Conservation (phyloP, 306 rosid species). For the Lablab purpureus region DNA sequence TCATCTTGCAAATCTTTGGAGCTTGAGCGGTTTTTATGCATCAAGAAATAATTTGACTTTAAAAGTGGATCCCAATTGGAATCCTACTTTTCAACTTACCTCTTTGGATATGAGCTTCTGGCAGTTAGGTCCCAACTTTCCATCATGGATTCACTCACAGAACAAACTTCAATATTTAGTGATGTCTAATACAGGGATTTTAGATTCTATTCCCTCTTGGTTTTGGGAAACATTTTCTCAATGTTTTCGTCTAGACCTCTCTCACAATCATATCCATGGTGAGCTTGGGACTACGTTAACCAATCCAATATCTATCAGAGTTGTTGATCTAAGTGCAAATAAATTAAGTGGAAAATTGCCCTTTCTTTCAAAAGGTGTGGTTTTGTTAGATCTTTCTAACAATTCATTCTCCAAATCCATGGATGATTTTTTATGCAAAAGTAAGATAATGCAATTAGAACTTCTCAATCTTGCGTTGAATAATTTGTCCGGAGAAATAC, state of each 20-base stretch:
- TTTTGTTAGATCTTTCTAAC: background rate
- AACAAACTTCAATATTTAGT: background rate
- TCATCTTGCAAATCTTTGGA: constrained; percentile 16
- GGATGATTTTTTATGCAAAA: background rate
- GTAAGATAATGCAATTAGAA: background rate
- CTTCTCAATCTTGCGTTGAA: constrained; percentile 37
- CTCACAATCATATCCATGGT: constrained; percentile 40
- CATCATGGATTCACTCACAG: constrained; percentile 39
- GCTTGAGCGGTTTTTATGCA: background rate
- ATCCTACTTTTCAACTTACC: background rate
- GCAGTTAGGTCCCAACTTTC: constrained; percentile 38
- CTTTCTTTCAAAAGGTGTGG: background rate
- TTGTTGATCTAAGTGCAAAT: constrained; percentile 33
- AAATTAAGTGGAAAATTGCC: background rate
- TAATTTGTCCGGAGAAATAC: constrained; percentile 32
- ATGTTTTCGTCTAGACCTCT: background rate
- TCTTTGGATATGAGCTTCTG: background rate
- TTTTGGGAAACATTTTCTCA: no score
- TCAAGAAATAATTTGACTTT: background rate
- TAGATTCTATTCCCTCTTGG: constrained; percentile 11
- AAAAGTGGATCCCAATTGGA: constrained; percentile 32
- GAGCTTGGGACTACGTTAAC: background rate
- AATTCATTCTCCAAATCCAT: constrained; percentile 21
- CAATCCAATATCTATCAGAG: accelerated
- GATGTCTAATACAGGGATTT: constrained; percentile 29